Base-by-base conservation (phyloP, 78 protist genomes). In the Chrysochromulina parva region DNA sequence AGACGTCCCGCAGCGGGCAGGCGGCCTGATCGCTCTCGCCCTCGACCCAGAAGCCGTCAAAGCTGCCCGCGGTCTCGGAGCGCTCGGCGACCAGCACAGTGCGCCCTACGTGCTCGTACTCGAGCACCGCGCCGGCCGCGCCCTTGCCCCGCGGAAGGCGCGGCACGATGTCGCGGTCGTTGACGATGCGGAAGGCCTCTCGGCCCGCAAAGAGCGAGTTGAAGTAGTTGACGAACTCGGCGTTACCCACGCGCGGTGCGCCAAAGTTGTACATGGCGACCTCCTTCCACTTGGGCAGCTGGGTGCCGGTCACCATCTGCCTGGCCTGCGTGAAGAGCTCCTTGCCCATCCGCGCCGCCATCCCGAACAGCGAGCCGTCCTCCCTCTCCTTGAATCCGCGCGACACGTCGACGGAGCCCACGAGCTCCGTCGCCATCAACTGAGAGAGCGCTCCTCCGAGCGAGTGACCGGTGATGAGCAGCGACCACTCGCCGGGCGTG, bases 371-470 rank as follows among this genome's bases (percentile, higher is more conserved):
- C 14, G 73, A 28, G 50, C 26, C 69, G 66, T 55, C 88, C 13
- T 16, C 48, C 52, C 66, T 19, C 50, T 20, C 38, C 69, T 82
- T 82, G 88, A 82, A 82, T 54, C 89, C 78, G 57, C 73, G 89
- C 13, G 78, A 17, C 62, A 22, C 54, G 55, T 60, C 89, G 47
- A 48, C 71, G 47, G 48, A 55, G 22, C 28, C 38, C 19, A 76
- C 89, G 50, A 85, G 17, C 76, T 85, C 89, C 24, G 54, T 26
- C 28, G 74, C 74, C 17, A 19, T 6, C n/a, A 85, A 47, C 78
- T 73, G 59, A 16, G 89, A 73, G 55, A 85, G 89, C 54, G 89
- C 89, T n/a, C 89, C 89, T n/a, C 89, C 89, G n/a, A 85, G 76
- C 71, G 89, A 85, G 76, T 85, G 89, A 28, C 89, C 89, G 60